Base-by-base conservation (phyloP, 139 green algal genomes). In the Asterochloris sp. region DNA sequence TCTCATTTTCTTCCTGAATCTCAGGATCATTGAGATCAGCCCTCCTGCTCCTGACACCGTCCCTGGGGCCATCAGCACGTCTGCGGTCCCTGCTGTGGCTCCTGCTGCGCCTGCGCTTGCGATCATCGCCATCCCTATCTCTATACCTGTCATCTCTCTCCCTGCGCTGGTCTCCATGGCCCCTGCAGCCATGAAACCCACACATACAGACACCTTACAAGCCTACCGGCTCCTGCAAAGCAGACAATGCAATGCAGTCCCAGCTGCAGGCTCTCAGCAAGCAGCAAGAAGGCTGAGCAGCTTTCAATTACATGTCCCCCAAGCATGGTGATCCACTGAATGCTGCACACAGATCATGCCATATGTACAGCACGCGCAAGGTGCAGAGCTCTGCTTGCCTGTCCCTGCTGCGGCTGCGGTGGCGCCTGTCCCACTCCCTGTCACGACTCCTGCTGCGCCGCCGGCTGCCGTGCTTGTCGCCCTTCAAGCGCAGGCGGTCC, bases 1-100 rank as follows among this genome's bases (percentile, higher is more conserved):
- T 82, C 13, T 79, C 80, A 78, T 97, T 97, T n/a, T 87, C 87
- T 63, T 94, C 86, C 0, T 90, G 67, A 14, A 80, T 69, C 10
- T 69, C 76, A 60, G 76, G 76, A 38, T 80, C 76, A 80, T 12
- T 26, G 19, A 24, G 23, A 69, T 80, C 76, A 26, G 76, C 91
- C n/a, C 91, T 77, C 13, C 64, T 85, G 74, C 81, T 84, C 27
- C 69, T 71, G 0, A 73, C 79, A 38, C 54, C 84, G 67, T 81
- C 79, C 60, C 26, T 84, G 19, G 13, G 19, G 27, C 73, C n/a
- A 16, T 66, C 28, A 19, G 21, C 78, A 19, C 29, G 80, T 62
- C 69, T 27, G 74, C 76, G 47, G 23, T 61, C 60, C 54, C 75
- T 74, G 47, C 80, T 67, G 12, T 74, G 24, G 16, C 77, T 64